Conservation (phyloP, 805 yeast species). For the Myxozyma vanderwaltii region DNA sequence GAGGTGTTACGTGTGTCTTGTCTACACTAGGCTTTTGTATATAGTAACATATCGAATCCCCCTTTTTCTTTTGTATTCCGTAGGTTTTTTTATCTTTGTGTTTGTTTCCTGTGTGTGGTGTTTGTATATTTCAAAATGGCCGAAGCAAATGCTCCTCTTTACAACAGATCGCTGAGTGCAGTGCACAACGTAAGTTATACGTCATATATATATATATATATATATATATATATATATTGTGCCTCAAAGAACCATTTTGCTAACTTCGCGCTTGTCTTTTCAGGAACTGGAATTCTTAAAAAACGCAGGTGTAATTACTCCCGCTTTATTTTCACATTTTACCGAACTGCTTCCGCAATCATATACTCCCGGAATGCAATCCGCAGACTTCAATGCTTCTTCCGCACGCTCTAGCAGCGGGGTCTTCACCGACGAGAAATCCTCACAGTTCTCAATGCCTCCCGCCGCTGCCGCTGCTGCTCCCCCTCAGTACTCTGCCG, state of each 20-base stretch:
- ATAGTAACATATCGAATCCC: too few species aligned
- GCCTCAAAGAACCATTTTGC: too few species aligned
- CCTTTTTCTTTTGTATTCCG: too few species aligned
- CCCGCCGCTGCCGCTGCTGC: constrained; percentile 21
- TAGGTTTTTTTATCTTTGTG: background rate
- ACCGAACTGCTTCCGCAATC: constrained; percentile 54
- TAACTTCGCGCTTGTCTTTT: too few species aligned
- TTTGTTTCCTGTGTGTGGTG: background rate
- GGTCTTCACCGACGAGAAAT: constrained; percentile 3
- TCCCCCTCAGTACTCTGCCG: constrained; percentile 34
- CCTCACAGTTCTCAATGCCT: constrained; percentile 8
- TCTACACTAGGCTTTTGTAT: too few species aligned
- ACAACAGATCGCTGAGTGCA: constrained; percentile 77
- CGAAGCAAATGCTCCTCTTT: constrained; percentile 36
- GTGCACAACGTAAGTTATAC: constrained; percentile 53
- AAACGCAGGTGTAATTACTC: constrained; percentile 72
- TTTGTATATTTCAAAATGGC: constrained; percentile 17
- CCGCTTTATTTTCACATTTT: constrained; percentile 56
- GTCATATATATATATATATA: background rate
- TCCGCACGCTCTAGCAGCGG: constrained; percentile 5
- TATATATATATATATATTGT: background rate
- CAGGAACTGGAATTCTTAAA: constrained; percentile 74
- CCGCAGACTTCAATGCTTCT: constrained; percentile 7
- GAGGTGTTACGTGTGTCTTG: background rate
- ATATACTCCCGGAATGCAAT: constrained; percentile 40